Percentiles rank a stretch among this genome's conserved stretches.
These are phyloP conservation scores for Xylaria sp. DNA, from an alignment of 2,329 filamentous ascomycete genomes.

Conservation along the genomic window DNA sequence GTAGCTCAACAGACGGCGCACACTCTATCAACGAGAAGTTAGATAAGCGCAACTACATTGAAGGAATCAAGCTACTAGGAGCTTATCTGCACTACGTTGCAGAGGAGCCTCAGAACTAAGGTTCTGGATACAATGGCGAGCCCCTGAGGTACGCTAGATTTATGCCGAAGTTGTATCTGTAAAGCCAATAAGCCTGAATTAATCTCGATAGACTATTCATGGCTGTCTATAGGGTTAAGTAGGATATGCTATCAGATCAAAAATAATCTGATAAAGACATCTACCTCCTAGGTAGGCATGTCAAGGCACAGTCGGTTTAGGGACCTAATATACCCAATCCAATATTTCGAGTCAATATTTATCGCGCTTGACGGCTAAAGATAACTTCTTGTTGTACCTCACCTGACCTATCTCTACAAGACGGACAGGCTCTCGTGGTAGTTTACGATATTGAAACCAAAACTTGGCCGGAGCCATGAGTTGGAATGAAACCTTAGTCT, in stretches of 20 bases:
- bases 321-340: constrained; percentile 17
- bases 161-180: background rate
- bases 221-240: background rate
- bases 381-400: background rate
- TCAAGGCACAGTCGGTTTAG: background rate
- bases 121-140: background rate
- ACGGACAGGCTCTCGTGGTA: background rate
- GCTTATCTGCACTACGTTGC: constrained; percentile 97
- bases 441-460: too few relatives aligned
- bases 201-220: background rate
- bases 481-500: background rate
- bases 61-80: constrained; percentile 94
- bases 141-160: background rate
- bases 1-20: constrained; percentile 93
- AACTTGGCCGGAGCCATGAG: background rate
- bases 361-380: too few relatives aligned
- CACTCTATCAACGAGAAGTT: constrained; percentile 99
- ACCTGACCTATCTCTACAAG: background rate
- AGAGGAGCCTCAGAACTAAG: constrained; percentile 72
- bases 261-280: background rate
- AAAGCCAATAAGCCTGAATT: background rate
- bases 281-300: background rate
- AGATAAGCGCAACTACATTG: constrained; percentile 96
- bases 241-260: constrained; percentile 1
- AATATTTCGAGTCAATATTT: background rate